Base-by-base conservation (phyloP, 441 rosid species). In the Melastoma candidum region DNA sequence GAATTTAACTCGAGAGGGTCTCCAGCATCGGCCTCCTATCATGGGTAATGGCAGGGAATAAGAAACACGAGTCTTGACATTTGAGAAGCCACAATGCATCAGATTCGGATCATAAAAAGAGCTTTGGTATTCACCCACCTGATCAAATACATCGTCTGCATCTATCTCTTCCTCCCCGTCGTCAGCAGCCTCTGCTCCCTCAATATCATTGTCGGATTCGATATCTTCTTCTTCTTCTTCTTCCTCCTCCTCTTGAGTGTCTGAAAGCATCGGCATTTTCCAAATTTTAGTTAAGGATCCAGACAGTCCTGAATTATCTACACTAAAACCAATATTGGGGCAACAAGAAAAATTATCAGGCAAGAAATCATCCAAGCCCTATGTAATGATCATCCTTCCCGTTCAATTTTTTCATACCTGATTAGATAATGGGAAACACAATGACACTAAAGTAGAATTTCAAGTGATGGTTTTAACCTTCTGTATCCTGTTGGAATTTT, bases 101-200 rank as follows among this genome's bases (percentile, higher is more conserved):
- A 26, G n/a, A 11, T 47, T 8, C 26, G 47, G 47, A 57, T 46
- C 14, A 5, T 10, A 59, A 53, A 4, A 43, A 24, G 17, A 17
- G 41, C 44, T 7, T 22, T 27, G 67, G 58, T 56, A 55, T 46
- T 45, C 12, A 51, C 56, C 53, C 72, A 88, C 96, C 78, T 61
- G 63, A 80, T 80, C 78, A 59, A 71, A 68, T 36, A 73, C 80
- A 44, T 75, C 93, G 59, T 78, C 70, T 46, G 63, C 78, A 75
- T 83, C 97, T 46, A 80, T 51, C 65, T 84, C 92, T 58, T 93
- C 98, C 56, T 77, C 75, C 59, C 47, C 59, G 10, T 44, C 27
- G 22, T 53, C 63, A 46, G 58, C 68, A 43, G 54, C 44, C 52
- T 65, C 63, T 39, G 60, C 71, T 52, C 64, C 71, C 53, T 75